Evolutionary conservation across 2,329 filamentous ascomycete genomes (phyloP).

Genomic region (Alternaria brassicae): DNA sequence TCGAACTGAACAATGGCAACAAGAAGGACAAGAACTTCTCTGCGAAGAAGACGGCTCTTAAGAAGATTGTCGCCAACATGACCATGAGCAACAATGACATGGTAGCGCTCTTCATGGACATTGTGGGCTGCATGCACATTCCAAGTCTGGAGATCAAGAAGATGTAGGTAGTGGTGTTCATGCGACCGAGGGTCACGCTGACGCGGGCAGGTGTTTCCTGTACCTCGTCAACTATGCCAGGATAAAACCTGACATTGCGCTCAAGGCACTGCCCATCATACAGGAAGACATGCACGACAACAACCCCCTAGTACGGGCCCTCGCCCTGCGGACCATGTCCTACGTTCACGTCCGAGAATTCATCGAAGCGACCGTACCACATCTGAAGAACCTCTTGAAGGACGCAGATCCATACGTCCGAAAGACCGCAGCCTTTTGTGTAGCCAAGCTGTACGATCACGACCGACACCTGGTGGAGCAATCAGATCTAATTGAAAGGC

Average conservation of each 20-base stretch:
- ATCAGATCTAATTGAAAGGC: slow-evolving; percentile 88
- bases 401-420: slow-evolving; percentile 95
- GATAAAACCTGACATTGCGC: slow-evolving; percentile 89
- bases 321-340: slow-evolving; percentile 93
- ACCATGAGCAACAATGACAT: slow-evolving; percentile 99
- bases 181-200: slow-evolving; percentile 31
- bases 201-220: slow-evolving; percentile 81
- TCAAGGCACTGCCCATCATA: slow-evolving; percentile 89
- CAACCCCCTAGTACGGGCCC: slow-evolving; percentile 89
- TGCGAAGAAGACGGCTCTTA: slow-evolving; percentile 95
- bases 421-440: slow-evolving; percentile 94
- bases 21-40: slow-evolving; percentile 98
- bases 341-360: slow-evolving; percentile 98
- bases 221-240: slow-evolving; percentile 97
- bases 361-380: slow-evolving; percentile 85
- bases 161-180: slow-evolving; percentile 69
- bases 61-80: slow-evolving; percentile 99
- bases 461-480: slow-evolving; percentile 87
- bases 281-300: slow-evolving; percentile 92
- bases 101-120: slow-evolving; percentile 94
- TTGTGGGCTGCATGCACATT: slow-evolving; percentile 94
- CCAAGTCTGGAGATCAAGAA: slow-evolving; percentile 98
- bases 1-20: slow-evolving; percentile 89
- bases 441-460: slow-evolving; percentile 97
- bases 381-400: slow-evolving; percentile 81